phyloP scores from a whole-genome alignment of 2,329 filamentous ascomycete genomes.

The Remersonia thermophila region DNA sequence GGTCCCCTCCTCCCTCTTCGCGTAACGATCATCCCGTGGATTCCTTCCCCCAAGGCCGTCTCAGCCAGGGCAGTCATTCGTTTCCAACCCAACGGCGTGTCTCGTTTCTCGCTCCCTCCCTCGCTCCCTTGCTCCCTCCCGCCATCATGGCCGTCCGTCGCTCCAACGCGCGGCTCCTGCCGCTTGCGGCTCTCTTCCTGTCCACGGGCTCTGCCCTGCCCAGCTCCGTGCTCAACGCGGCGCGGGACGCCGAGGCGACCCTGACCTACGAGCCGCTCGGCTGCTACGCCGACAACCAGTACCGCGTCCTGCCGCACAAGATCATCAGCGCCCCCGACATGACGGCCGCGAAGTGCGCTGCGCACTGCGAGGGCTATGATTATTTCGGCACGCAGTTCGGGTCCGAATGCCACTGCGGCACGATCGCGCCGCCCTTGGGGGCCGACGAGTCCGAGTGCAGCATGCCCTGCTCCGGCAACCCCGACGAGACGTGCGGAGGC shows the following conservation, averaged over 20 bases:
- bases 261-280: constrained; percentile 5
- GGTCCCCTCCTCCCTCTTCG: no score
- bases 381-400: constrained; percentile 11
- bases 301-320: constrained; percentile 6
- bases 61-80: no score
- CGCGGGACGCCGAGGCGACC: not conserved
- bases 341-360: constrained; percentile 15
- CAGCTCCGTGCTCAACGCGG: not conserved
- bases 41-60: no score
- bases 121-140: no score
- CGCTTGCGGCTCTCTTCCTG: not conserved
- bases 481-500: constrained; percentile 24
- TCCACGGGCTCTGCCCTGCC: not conserved
- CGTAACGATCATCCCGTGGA: no score
- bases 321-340: constrained; percentile 25
- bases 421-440: constrained; percentile 21
- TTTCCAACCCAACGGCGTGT: no score
- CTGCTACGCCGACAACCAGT: constrained; percentile 8
- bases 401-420: constrained; percentile 15
- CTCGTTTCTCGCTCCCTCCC: no score
- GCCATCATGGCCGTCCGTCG: no score
- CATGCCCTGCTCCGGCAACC: constrained; percentile 23
- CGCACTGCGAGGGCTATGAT: constrained; percentile 7
- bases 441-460: constrained; percentile 22
- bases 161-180: not conserved